These are phyloP conservation scores for Mycena latifolia DNA, from an alignment of 768 basidiomycete species.

Conservation along the genomic window DNA sequence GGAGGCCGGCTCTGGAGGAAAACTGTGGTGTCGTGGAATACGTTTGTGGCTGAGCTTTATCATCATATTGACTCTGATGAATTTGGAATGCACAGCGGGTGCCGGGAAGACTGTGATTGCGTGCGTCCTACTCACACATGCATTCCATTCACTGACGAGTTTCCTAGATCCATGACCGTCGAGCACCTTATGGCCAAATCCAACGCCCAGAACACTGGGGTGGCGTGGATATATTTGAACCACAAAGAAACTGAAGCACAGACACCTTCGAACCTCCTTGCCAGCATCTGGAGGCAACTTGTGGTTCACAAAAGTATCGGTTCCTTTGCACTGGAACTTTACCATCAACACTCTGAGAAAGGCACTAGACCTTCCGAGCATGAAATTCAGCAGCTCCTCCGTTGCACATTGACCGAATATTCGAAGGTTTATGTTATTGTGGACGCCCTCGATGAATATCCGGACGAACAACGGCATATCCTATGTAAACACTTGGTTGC, in stretches of 20 bases:
- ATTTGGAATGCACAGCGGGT: conserved; percentile 7
- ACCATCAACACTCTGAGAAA: conserved; percentile 3
- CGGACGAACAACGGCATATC: neutral
- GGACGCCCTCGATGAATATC: conserved; percentile 17
- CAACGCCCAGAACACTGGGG: neutral
- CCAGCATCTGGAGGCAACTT: conserved; percentile 6
- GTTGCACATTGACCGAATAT: neutral
- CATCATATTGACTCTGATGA: neutral
- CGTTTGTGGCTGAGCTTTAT: neutral
- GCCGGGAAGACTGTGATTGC: conserved; percentile 22
- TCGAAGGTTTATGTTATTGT: conserved; percentile 10
- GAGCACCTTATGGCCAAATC: neutral
- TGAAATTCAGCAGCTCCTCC: neutral
- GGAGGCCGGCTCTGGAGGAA: neutral
- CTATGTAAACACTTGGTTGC: neutral
- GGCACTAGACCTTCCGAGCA: neutral
- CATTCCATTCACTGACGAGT: neutral
- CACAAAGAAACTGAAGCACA: conserved; percentile 15
- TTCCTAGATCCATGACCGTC: conserved; percentile 12
- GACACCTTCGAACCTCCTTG: conserved; percentile 9
- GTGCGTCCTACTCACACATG: neutral
- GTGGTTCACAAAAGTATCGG: neutral
- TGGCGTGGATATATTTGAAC: conserved; percentile 19
- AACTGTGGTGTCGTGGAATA: conserved; percentile 14
- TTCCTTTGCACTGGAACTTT: neutral